Conservation (phyloP, 2,329 filamentous ascomycete species). For the Aspergillus neoniger region DNA sequence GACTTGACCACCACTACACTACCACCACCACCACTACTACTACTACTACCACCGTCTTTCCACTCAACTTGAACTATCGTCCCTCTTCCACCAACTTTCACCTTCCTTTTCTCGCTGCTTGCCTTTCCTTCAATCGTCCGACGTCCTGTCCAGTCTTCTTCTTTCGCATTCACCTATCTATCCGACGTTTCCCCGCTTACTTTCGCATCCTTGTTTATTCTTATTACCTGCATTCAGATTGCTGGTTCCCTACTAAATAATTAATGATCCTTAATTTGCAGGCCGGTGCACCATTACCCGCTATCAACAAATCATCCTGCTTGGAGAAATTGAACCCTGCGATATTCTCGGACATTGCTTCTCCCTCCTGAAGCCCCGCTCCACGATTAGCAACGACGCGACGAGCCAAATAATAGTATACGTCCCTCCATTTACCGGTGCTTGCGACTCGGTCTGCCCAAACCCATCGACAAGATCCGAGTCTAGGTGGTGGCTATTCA, state of each 20-base stretch:
- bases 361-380: conserved; percentile 9
- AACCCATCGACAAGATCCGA: conserved; percentile 22
- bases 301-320: not conserved
- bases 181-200: conserved; percentile 25
- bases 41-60: not conserved
- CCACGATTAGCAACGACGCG: conserved; percentile 18
- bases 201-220: conserved; percentile 25
- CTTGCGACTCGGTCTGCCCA: conserved; percentile 11
- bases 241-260: conserved; percentile 5
- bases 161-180: conserved; percentile 16
- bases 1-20: not conserved
- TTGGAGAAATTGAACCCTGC: conserved; percentile 14
- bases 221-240: not conserved
- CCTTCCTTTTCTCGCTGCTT: not conserved
- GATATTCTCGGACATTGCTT: conserved; percentile 8
- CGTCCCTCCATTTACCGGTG: conserved; percentile 5
- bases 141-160: conserved; percentile 17
- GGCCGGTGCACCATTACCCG: conserved; percentile 3
- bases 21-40: not conserved
- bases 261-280: conserved; percentile 12
- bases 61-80: not conserved
- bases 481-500: conserved; percentile 11
- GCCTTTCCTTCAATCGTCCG: conserved; percentile 17
- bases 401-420: conserved; percentile 13
- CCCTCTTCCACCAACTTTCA: not conserved